Evolutionary conservation across 371 early-diverging fungal genomes (phyloP).

Genomic region (Lichtheimia corymbifera): DNA sequence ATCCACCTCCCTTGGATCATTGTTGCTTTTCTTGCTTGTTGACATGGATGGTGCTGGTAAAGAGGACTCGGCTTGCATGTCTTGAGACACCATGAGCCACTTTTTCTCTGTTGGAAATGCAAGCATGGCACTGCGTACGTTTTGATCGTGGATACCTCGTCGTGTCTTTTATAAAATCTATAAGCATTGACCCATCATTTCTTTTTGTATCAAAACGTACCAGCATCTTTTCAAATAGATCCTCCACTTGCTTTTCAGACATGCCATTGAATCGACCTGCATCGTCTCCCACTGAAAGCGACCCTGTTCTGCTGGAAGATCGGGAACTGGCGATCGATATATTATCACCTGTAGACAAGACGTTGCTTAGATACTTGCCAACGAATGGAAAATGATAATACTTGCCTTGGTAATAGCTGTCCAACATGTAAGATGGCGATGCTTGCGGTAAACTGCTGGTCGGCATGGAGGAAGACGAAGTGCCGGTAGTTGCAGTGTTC

Average conservation of each 20-base stretch:
- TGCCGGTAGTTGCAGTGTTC: neutral
- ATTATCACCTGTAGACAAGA: constrained; percentile 11
- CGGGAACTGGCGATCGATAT: constrained; percentile 12
- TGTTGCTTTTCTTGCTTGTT: constrained; percentile 19
- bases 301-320: constrained; percentile 8
- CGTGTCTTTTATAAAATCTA: constrained; percentile 30
- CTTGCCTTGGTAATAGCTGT: constrained; percentile 20
- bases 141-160: constrained; percentile 47
- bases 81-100: constrained; percentile 54
- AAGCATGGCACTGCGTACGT: constrained; percentile 38
- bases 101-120: constrained; percentile 51
- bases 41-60: constrained; percentile 16
- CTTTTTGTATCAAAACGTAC: constrained; percentile 19
- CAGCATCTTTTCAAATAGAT: constrained; percentile 54
- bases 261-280: constrained; percentile 13
- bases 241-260: constrained; percentile 38
- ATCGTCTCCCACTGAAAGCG: constrained; percentile 4
- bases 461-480: constrained; percentile 2
- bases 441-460: constrained; percentile 2
- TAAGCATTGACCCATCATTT: neutral
- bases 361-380: neutral
- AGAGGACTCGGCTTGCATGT: constrained; percentile 39
- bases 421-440: constrained; percentile 15
- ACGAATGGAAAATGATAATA: neutral
- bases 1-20: constrained; percentile 34